A percentile compares a stretch with the other conserved stretches of the same genome.
These are phyloP conservation scores for Camillea tinctor DNA, from an alignment of 2,329 filamentous ascomycete genomes.

Conservation along the genomic window DNA sequence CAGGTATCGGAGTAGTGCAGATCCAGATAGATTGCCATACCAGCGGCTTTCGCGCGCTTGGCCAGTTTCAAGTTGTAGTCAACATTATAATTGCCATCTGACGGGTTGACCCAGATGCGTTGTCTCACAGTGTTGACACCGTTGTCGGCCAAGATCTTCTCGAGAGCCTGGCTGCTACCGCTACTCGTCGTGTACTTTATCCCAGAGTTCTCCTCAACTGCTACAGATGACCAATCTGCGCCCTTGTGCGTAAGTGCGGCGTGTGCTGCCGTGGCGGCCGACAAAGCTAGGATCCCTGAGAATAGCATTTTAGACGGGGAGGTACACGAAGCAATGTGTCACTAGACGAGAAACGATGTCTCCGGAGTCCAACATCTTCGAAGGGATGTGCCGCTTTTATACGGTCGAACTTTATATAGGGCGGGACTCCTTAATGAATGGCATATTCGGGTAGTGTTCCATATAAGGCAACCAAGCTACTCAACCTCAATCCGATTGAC, in stretches of 20 bases:
- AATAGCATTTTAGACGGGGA: constrained; percentile 15
- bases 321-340: neutral
- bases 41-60: constrained; percentile 60
- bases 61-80: constrained; percentile 70
- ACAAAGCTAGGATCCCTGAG: constrained; percentile 18
- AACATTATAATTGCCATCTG: constrained; percentile 64
- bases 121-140: constrained; percentile 71
- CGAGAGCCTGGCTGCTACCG: constrained; percentile 54
- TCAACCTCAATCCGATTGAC: neutral
- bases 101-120: constrained; percentile 69
- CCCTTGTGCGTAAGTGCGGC: constrained; percentile 62
- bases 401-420: neutral
- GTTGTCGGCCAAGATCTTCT: constrained; percentile 58
- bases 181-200: constrained; percentile 58
- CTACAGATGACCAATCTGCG: constrained; percentile 68
- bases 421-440: neutral
- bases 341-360: neutral
- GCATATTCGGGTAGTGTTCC: neutral
- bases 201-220: constrained; percentile 61
- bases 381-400: neutral
- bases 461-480: neutral
- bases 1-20: constrained; percentile 69
- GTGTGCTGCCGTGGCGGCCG: constrained; percentile 14
- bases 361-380: neutral
- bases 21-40: constrained; percentile 60